phyloP scores from a whole-genome alignment of 2,329 filamentous ascomycete species.

The Phialophora verrucosa region DNA sequence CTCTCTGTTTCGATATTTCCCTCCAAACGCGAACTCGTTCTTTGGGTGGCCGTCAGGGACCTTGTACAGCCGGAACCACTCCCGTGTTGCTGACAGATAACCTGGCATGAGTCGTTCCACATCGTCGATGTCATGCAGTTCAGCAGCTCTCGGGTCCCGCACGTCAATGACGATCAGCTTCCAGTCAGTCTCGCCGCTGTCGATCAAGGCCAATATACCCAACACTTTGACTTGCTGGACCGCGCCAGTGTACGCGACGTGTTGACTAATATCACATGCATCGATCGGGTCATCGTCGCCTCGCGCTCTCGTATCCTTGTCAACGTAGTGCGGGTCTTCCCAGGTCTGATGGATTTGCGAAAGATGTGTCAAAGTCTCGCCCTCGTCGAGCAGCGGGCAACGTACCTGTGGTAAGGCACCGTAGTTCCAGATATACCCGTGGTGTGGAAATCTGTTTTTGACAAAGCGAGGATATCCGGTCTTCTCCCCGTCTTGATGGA shows the following conservation, averaged over 20 bases:
- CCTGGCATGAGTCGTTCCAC: background rate
- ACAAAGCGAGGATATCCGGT: conserved; percentile 64
- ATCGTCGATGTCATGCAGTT: background rate
- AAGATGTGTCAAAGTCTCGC: background rate
- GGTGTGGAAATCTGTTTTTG: conserved; percentile 99
- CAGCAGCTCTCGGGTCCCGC: background rate
- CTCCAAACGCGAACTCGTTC: background rate
- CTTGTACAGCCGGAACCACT: background rate
- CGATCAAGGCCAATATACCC: background rate
- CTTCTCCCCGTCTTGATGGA: background rate
- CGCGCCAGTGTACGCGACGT: background rate
- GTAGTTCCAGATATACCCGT: conserved; percentile 99
- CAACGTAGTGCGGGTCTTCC: background rate
- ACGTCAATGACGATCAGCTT: background rate
- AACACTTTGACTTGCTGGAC: background rate
- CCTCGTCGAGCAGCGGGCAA: conserved; percentile 6
- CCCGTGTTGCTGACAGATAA: background rate
- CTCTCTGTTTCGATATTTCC: background rate
- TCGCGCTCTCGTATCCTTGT: background rate
- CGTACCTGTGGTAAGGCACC: conserved; percentile 96
- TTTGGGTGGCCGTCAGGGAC: background rate
- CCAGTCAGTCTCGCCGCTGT: background rate
- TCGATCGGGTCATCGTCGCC: background rate
- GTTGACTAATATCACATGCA: background rate
- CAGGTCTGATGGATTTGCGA: background rate